Conservation (phyloP, 2,329 filamentous ascomycete genomes). For the Sclerotinia minor region DNA sequence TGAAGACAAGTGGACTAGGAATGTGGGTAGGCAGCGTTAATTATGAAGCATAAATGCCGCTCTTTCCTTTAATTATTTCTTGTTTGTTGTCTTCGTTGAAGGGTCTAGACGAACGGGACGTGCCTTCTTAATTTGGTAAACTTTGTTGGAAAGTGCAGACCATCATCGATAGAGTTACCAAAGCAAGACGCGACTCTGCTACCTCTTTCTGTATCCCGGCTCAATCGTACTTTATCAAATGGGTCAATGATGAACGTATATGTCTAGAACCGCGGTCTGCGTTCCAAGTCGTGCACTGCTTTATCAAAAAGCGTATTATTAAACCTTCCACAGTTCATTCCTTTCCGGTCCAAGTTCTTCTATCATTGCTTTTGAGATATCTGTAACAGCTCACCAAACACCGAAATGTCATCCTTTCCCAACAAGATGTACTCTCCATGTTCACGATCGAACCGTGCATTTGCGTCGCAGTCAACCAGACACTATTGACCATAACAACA, state of each 20-base stretch:
- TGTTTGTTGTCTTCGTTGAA: too few relatives aligned
- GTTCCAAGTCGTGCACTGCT: background rate
- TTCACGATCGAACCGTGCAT: background rate
- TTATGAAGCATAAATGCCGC: background rate
- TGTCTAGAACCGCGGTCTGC: background rate
- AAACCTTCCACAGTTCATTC: too few relatives aligned
- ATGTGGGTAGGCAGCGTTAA: background rate
- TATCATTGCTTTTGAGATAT: background rate
- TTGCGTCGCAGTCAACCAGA: background rate
- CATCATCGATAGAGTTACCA: background rate
- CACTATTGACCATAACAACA: background rate
- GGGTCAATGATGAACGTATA: background rate
- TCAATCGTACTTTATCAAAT: background rate
- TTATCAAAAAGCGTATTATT: background rate
- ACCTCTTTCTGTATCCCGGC: background rate
- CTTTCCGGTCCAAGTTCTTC: background rate
- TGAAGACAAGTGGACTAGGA: background rate
- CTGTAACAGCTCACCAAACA: background rate
- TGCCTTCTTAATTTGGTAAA: background rate
- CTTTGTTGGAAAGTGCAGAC: background rate
- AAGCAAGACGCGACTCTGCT: background rate
- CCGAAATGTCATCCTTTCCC: too few relatives aligned
- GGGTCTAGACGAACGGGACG: too few relatives aligned
- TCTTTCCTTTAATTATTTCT: background rate
- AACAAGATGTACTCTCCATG: background rate